Percentiles rank a stretch among this genome's conserved stretches.
Evolutionary conservation across 352 stramenopile species (phyloP).

Genomic region (Bremia lactucae): DNA sequence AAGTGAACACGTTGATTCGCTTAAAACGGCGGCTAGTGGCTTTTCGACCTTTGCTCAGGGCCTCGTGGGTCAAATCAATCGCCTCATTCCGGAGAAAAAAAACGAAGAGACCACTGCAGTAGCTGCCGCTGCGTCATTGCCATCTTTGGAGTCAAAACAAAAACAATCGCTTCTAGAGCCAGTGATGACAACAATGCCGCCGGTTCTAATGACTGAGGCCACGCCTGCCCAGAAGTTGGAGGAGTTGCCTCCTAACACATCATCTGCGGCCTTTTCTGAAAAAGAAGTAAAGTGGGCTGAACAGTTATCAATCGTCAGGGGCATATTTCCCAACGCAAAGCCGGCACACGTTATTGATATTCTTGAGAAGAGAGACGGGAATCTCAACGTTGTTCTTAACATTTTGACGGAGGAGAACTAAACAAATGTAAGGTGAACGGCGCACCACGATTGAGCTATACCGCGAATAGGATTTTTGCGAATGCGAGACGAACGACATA

Average conservation of each 20-base stretch:
- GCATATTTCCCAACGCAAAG: slow-evolving; percentile 54
- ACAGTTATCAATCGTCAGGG: slow-evolving; percentile 45
- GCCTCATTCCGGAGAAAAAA: slow-evolving; percentile 50
- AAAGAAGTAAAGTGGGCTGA: slow-evolving; percentile 63
- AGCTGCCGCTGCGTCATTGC: slow-evolving; percentile 2
- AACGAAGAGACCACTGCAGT: slow-evolving; percentile 10
- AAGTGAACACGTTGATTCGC: slow-evolving; percentile 23
- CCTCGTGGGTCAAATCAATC: slow-evolving; percentile 54
- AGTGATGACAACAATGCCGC: neutral
- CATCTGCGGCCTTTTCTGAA: slow-evolving; percentile 39
- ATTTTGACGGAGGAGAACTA: slow-evolving; percentile 54
- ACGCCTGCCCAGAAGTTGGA: slow-evolving; percentile 16
- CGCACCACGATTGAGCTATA: neutral
- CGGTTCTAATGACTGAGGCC: slow-evolving; percentile 3
- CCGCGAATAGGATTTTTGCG: no score
- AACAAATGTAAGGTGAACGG: neutral
- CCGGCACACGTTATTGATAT: slow-evolving; percentile 36
- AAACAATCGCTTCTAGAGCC: slow-evolving; percentile 3
- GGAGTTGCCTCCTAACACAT: slow-evolving; percentile 13
- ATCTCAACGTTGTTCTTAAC: slow-evolving; percentile 70
- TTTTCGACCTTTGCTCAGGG: slow-evolving; percentile 62
- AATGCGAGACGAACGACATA: no score
- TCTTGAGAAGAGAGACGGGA: slow-evolving; percentile 49
- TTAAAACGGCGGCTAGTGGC: slow-evolving; percentile 30
- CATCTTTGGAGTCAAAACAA: slow-evolving; percentile 5